Evolutionary conservation across 352 stramenopile species (phyloP).

Genomic region (Pythium rishiriense): DNA sequence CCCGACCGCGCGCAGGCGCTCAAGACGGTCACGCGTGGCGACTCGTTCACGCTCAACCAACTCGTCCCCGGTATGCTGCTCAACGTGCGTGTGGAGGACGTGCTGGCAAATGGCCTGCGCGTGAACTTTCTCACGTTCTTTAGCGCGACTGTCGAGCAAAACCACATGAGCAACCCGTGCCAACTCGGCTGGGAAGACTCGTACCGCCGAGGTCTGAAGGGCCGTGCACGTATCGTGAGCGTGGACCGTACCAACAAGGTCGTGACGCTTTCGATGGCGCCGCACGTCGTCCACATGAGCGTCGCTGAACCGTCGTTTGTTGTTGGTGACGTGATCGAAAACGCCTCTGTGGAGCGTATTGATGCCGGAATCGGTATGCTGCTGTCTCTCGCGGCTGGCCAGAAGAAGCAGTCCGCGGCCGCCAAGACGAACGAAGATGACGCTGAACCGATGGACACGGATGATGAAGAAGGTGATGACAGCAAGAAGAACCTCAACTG

Average conservation of each 20-base stretch:
- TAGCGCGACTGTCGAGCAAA: slow-evolving; percentile 84
- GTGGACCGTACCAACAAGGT: slow-evolving; percentile 75
- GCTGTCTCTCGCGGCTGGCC: slow-evolving; percentile 53
- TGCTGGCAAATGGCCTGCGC: slow-evolving; percentile 79
- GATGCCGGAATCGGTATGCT: slow-evolving; percentile 86
- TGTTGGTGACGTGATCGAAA: slow-evolving; percentile 74
- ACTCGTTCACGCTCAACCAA: slow-evolving; percentile 87
- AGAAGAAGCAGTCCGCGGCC: slow-evolving; percentile 31
- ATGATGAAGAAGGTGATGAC: slow-evolving; percentile 32
- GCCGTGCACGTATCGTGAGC: slow-evolving; percentile 81
- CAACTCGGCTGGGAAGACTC: slow-evolving; percentile 69
- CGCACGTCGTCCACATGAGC: slow-evolving; percentile 84
- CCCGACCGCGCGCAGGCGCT: slow-evolving; percentile 60
- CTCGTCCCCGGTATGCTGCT: slow-evolving; percentile 92
- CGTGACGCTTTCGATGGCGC: slow-evolving; percentile 84
- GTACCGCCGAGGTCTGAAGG: slow-evolving; percentile 85
- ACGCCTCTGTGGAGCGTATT: slow-evolving; percentile 77
- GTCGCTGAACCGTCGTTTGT: slow-evolving; percentile 49
- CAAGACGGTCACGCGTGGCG: slow-evolving; percentile 79
- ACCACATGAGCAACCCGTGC: slow-evolving; percentile 87
- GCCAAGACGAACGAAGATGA: slow-evolving; percentile 32
- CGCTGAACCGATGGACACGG: slow-evolving; percentile 57
- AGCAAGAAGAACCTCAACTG: slow-evolving; percentile 57
- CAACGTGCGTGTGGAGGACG: slow-evolving; percentile 90
- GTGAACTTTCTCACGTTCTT: slow-evolving; percentile 92